phyloP scores from a whole-genome alignment of 2,329 filamentous ascomycete genomes.

The Phialemoniopsis sp. region DNA sequence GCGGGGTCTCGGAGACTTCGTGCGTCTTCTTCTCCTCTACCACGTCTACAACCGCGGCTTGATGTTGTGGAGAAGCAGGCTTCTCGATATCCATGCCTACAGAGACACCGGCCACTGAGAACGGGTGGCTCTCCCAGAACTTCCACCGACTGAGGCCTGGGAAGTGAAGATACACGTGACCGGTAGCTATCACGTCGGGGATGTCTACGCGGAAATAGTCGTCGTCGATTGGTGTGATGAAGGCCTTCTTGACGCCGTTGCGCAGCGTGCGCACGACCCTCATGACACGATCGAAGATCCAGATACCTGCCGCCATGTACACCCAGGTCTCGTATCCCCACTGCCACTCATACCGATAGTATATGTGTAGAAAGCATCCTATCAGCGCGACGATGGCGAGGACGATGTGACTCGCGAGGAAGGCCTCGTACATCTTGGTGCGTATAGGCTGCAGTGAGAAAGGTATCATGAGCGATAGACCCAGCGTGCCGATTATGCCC shows the following conservation, averaged over 20 bases:
- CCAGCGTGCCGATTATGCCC: conserved; percentile 3
- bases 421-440: conserved; percentile 3
- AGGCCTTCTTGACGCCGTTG: conserved; percentile 24
- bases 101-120: conserved; percentile 17
- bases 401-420: conserved; percentile 5
- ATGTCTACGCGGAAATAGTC: conserved; percentile 26
- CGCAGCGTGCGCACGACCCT: conserved; percentile 30
- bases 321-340: conserved; percentile 6
- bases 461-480: neutral
- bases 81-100: too few relatives aligned
- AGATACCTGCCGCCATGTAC: conserved; percentile 17
- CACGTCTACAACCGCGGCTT: too few relatives aligned
- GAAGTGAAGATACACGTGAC: conserved; percentile 28
- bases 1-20: neutral
- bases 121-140: conserved; percentile 31
- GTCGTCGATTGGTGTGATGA: conserved; percentile 16
- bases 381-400: conserved; percentile 2
- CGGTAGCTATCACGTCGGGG: conserved; percentile 12
- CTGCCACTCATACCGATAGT: neutral
- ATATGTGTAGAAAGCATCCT: conserved; percentile 6
- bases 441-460: neutral
- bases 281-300: conserved; percentile 36
- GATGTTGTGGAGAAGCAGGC: too few relatives aligned
- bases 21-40: neutral
- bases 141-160: conserved; percentile 24